Evolutionary conservation across 192 early-diverging fungal genomes (phyloP).

Genomic region (Coemansia sp.): DNA sequence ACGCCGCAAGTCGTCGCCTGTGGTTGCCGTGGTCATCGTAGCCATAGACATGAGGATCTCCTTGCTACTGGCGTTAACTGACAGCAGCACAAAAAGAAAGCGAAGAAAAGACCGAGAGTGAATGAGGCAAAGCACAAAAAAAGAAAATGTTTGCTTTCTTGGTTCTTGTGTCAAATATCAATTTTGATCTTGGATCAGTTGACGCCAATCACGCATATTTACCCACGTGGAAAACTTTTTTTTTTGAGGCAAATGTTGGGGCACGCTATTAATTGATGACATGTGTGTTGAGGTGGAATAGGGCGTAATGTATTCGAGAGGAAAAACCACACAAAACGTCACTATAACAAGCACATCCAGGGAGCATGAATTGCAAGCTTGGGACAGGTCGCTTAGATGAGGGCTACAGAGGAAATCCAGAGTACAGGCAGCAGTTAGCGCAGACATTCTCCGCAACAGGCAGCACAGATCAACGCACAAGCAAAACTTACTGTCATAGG

Average conservation of each 20-base stretch:
- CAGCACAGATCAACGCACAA: background rate
- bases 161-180: background rate
- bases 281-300: background rate
- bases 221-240: background rate
- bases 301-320: conserved; percentile 5
- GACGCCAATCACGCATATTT: background rate
- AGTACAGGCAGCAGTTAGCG: conserved; percentile 7
- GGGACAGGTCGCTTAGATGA: conserved; percentile 38
- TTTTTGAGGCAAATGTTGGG: too few species aligned
- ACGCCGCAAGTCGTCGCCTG: background rate
- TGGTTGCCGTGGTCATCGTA: background rate
- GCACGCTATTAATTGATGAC: background rate
- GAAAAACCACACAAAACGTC: conserved; percentile 10
- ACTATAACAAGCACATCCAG: conserved; percentile 5
- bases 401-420: conserved; percentile 29
- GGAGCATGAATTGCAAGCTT: background rate
- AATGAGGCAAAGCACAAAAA: conserved; percentile 10
- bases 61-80: background rate
- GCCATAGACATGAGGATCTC: background rate
- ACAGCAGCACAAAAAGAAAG: background rate
- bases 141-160: background rate
- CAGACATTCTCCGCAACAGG: background rate
- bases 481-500: conserved; percentile 76
- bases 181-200: conserved; percentile 1
- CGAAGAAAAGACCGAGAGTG: background rate